Percentiles rank a stretch among this genome's conserved stretches.
These are phyloP conservation scores for Aspergillus luchuensis DNA, from an alignment of 2,329 filamentous ascomycete genomes.

Conservation along the genomic window DNA sequence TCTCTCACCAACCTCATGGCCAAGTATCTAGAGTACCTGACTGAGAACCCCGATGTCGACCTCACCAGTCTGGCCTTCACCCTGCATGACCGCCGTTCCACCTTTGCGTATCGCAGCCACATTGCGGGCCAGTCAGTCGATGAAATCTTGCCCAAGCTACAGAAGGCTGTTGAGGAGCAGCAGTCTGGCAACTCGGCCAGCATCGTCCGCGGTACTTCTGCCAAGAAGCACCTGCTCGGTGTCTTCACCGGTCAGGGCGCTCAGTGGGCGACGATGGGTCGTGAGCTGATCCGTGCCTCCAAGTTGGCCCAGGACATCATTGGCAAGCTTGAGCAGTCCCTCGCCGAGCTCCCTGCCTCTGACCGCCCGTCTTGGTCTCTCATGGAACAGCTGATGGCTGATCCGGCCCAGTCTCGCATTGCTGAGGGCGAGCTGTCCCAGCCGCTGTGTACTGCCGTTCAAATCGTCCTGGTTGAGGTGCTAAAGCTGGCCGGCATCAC, in stretches of 20 bases:
- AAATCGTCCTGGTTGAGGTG: slow-evolving; percentile 6
- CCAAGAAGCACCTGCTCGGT: slow-evolving; percentile 20
- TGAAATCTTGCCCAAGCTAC: not conserved
- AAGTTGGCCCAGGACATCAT: not conserved
- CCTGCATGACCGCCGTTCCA: not conserved
- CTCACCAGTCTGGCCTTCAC: not conserved
- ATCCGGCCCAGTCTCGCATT: slow-evolving; percentile 6
- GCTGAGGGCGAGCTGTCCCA: not conserved
- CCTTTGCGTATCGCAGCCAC: not conserved
- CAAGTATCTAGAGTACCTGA: slow-evolving; percentile 5
- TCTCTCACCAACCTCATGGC: slow-evolving; percentile 14
- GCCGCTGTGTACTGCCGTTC: slow-evolving; percentile 9
- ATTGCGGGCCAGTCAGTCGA: not conserved
- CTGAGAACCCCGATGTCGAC: not conserved
- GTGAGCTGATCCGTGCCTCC: not conserved
- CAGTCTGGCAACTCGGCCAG: not conserved
- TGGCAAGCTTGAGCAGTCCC: slow-evolving; percentile 2
- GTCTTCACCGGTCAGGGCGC: slow-evolving; percentile 25
- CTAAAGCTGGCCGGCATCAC: slow-evolving; percentile 4
- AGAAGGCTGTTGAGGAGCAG: not conserved
- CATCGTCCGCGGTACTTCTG: not conserved
- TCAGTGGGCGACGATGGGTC: slow-evolving; percentile 28
- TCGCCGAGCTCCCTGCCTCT: slow-evolving; percentile 4
- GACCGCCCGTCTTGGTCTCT: slow-evolving; percentile 9
- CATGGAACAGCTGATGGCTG: slow-evolving; percentile 10